These are phyloP conservation scores for Macrolepiota albuminosa DNA, from an alignment of 768 basidiomycete genomes.

Conservation along the genomic window DNA sequence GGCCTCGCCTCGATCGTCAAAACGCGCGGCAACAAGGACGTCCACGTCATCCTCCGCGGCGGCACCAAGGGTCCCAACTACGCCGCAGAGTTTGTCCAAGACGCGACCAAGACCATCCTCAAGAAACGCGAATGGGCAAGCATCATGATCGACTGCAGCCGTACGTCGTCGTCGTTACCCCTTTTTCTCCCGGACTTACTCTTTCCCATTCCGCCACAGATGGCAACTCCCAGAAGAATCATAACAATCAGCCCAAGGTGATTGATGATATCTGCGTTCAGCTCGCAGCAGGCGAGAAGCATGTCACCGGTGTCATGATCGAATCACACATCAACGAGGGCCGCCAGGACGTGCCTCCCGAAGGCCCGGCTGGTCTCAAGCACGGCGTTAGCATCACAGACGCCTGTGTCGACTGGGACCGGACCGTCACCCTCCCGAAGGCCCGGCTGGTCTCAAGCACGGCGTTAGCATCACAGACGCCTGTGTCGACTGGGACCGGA, in stretches of 20 bases:
- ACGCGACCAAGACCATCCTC: constrained; percentile 54
- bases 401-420: constrained; percentile 85
- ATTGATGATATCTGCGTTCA: constrained; percentile 69
- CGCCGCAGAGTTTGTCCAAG: constrained; percentile 62
- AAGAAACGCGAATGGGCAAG: constrained; percentile 64
- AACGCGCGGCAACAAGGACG: constrained; percentile 78
- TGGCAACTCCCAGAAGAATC: constrained; percentile 95
- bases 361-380: constrained; percentile 65
- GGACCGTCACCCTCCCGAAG: constrained; percentile 66
- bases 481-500: constrained; percentile 83
- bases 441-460: constrained; percentile 64
- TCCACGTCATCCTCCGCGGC: constrained; percentile 95
- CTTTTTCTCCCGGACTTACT: no score
- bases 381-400: constrained; percentile 88
- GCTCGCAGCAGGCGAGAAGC: constrained; percentile 59
- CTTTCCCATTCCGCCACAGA: constrained; percentile 37
- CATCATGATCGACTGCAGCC: constrained; percentile 87
- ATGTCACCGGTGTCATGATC: constrained; percentile 95
- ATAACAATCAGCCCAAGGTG: constrained; percentile 87
- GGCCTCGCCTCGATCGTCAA: constrained; percentile 95
- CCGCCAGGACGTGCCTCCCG: constrained; percentile 79
- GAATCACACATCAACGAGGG: constrained; percentile 93
- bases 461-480: constrained; percentile 92
- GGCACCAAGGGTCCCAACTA: constrained; percentile 91
- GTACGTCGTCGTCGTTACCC: constrained; percentile 31